A percentile compares a stretch with the other conserved stretches of the same genome.
These are phyloP conservation scores for Elymus sibiricus DNA, from an alignment of 176 grass and related monocot genomes.

Conservation along the genomic window DNA sequence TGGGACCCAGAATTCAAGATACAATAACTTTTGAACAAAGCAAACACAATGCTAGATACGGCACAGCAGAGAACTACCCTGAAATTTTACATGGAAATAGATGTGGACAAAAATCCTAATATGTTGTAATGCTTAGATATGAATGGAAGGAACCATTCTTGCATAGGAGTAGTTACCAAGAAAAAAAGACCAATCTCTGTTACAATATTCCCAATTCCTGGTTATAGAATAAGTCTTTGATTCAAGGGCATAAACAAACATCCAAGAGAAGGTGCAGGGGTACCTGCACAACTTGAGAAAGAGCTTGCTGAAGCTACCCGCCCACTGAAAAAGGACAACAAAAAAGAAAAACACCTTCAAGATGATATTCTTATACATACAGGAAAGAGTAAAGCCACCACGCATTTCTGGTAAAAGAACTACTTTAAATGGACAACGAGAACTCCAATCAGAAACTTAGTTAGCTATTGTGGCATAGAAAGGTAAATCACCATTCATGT, in stretches of 20 bases:
- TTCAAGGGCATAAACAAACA: conserved; percentile 2
- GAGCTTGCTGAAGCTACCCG: conserved; percentile 33
- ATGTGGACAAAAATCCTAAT: no score
- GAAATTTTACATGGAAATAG: no score
- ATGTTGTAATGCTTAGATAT: no score
- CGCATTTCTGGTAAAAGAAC: neutral
- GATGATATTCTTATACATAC: neutral
- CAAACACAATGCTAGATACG: no score
- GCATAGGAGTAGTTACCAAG: neutral
- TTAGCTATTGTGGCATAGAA: neutral
- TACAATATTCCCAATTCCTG: neutral
- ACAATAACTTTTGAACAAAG: neutral
- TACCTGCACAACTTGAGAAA: no score
- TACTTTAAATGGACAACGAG: neutral
- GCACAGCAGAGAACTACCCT: no score
- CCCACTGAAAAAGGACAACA: conserved; percentile 28
- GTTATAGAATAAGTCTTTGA: neutral
- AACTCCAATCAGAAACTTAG: neutral
- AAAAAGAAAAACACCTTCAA: neutral
- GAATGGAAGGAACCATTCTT: neutral
- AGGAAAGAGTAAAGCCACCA: neutral
- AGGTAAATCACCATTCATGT: neutral
- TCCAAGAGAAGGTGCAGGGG: no score
- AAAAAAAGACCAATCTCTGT: neutral
- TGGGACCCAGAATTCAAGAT: neutral